Conservation (phyloP, 345 rosid genomes). For the Melaleuca quinquenervia region DNA sequence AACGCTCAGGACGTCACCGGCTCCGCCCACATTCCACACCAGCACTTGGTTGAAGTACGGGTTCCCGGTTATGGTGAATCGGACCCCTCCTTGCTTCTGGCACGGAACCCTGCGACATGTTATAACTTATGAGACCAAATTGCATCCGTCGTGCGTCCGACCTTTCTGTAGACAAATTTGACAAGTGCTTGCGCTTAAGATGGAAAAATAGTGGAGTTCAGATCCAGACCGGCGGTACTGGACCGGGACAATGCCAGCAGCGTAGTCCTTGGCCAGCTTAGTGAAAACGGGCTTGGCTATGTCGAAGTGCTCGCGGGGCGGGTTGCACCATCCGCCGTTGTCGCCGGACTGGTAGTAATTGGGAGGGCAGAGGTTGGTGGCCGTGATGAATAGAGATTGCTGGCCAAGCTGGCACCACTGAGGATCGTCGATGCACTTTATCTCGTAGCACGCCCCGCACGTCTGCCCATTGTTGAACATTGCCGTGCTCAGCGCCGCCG, state of each 20-base stretch:
- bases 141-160: background rate
- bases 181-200: background rate
- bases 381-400: conserved; percentile 48
- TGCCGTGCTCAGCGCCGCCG: conserved; percentile 33
- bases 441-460: conserved; percentile 48
- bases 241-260: conserved; percentile 49
- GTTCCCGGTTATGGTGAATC: conserved; percentile 52
- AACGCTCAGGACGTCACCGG: conserved; percentile 50
- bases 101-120: conserved; percentile 56
- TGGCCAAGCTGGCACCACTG: conserved; percentile 46
- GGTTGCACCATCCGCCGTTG: conserved; percentile 75
- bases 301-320: conserved; percentile 66
- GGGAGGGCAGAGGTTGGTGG: conserved; percentile 79
- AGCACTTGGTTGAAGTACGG: conserved; percentile 47
- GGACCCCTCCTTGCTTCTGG: conserved; percentile 62
- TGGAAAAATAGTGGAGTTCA: background rate
- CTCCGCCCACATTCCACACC: conserved; percentile 61
- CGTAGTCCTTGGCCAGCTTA: conserved; percentile 37
- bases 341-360: conserved; percentile 32
- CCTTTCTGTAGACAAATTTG: background rate
- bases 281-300: conserved; percentile 49
- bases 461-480: conserved; percentile 34
- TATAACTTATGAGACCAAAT: background rate
- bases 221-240: conserved; percentile 44
- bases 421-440: conserved; percentile 22